phyloP scores from a whole-genome alignment of 1,284 basidiomycete species.

The Tilletia walkeri region DNA sequence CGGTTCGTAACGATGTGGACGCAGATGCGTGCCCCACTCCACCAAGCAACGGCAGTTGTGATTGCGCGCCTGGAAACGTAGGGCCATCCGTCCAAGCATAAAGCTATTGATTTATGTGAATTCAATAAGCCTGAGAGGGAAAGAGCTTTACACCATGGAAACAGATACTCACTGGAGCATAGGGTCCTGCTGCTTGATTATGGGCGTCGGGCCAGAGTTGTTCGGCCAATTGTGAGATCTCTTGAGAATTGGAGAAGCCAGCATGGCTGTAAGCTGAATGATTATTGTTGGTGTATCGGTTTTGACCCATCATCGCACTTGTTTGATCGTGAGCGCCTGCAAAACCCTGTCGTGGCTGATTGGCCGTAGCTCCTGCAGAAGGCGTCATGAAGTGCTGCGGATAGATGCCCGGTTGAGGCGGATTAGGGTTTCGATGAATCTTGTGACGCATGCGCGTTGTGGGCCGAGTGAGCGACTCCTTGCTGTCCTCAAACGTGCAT shows the following conservation, averaged over 20 bases:
- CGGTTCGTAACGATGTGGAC: too few species aligned
- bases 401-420: neutral
- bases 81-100: neutral
- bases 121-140: neutral
- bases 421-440: neutral
- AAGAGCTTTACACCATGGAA: neutral
- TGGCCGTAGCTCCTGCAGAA: too few species aligned
- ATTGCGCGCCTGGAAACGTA: neutral
- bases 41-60: too few species aligned
- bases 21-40: too few species aligned
- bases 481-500: conserved; percentile 23
- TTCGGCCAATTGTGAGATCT: neutral
- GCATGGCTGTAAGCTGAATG: too few species aligned
- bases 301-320: too few species aligned
- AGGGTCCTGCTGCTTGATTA: neutral
- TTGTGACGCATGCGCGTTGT: conserved; percentile 2
- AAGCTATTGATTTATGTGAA: neutral
- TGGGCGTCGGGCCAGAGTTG: conserved; percentile 4
- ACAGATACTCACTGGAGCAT: neutral
- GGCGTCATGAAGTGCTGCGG: neutral
- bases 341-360: too few species aligned
- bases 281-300: too few species aligned
- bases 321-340: too few species aligned
- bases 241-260: neutral
- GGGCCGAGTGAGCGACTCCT: conserved; percentile 17